These are phyloP conservation scores for Fusarium lateritium DNA, from an alignment of 2,329 filamentous ascomycete species.

Conservation along the genomic window DNA sequence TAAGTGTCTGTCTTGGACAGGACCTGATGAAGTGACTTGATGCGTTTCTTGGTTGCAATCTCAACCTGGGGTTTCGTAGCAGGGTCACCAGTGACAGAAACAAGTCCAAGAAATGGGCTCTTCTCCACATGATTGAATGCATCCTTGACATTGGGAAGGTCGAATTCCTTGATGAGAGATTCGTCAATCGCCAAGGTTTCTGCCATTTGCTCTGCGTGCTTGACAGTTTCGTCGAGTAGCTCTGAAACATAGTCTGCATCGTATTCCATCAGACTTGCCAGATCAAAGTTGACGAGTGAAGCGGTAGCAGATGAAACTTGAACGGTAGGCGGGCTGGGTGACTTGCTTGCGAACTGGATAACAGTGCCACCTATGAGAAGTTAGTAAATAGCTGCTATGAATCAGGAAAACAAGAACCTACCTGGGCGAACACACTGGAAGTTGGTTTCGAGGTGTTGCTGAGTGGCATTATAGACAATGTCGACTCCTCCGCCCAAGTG, in stretches of 20 bases:
- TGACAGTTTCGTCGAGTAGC: constrained; percentile 44
- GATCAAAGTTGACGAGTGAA: constrained; percentile 54
- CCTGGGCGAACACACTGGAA: constrained; percentile 55
- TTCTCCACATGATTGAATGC: constrained; percentile 50
- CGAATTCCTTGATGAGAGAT: constrained; percentile 19
- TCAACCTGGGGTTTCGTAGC: constrained; percentile 36
- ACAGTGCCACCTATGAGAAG: constrained; percentile 51
- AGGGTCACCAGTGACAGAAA: constrained; percentile 33
- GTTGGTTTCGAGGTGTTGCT: constrained; percentile 52
- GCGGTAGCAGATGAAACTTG: constrained; percentile 33
- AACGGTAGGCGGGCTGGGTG: constrained; percentile 32
- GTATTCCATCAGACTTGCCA: constrained; percentile 51
- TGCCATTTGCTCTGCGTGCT: constrained; percentile 10
- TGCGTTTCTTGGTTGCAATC: constrained; percentile 39
- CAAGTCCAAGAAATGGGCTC: constrained; percentile 47
- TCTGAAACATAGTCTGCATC: constrained; percentile 53
- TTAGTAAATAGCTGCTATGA: constrained; percentile 18
- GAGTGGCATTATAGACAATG: constrained; percentile 63
- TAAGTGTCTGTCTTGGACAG: constrained; percentile 63
- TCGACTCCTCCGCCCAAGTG: constrained; percentile 57
- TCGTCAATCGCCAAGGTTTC: constrained; percentile 5
- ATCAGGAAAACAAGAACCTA: constrained; percentile 45
- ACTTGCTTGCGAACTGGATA: constrained; percentile 51
- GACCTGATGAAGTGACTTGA: constrained; percentile 49
- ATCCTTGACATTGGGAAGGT: constrained; percentile 44